Base-by-base conservation (phyloP, 345 rosid species). In the Moringa oleifera region DNA sequence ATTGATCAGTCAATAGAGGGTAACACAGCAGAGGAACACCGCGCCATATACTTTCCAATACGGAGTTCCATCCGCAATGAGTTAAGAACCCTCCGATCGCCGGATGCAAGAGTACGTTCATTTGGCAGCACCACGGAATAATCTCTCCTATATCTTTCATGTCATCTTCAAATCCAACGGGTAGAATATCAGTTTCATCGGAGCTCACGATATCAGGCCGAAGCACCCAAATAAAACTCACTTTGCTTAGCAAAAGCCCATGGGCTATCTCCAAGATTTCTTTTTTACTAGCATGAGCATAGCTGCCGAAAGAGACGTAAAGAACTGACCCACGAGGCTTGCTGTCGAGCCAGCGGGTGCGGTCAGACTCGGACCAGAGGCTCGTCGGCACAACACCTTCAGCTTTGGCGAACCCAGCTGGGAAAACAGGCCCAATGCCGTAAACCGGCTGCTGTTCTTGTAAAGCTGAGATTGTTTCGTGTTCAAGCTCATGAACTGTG, bases 61-160 rank as follows among this genome's bases (percentile, higher is more conserved):
- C n/a, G n/a, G n/a, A n/a, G n/a, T n/a, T n/a, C n/a, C n/a, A n/a
- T n/a, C n/a, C n/a, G n/a, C n/a, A n/a, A n/a, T n/a, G n/a, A n/a
- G n/a, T n/a, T n/a, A 86, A 61, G 74, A 89, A 82, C 47, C 87
- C 96, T 71, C 96, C 89, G 20, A 86, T 67, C 0, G 80, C 79
- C 2, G 68, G 80, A 51, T 86, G 83, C 24, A 77, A 57, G 69
- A 86, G 20, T 23, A 79, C 84, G 2, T 7, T 66, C 31, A 47
- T 72, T 16, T 89, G 96, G n/a, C n/a, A n/a, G n/a, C n/a, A n/a
- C n/a, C n/a, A n/a, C n/a, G n/a, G n/a, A n/a, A n/a, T n/a, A n/a
- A 89, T 75, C 21, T 82, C 55, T 36, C 74, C 73, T 46, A 62
- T 81, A 58, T 73, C 82, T 12, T 76, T 22, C 31, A 77, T 61